phyloP scores from a whole-genome alignment of 176 grass and related monocot species.

The Aegilops bicornis region DNA sequence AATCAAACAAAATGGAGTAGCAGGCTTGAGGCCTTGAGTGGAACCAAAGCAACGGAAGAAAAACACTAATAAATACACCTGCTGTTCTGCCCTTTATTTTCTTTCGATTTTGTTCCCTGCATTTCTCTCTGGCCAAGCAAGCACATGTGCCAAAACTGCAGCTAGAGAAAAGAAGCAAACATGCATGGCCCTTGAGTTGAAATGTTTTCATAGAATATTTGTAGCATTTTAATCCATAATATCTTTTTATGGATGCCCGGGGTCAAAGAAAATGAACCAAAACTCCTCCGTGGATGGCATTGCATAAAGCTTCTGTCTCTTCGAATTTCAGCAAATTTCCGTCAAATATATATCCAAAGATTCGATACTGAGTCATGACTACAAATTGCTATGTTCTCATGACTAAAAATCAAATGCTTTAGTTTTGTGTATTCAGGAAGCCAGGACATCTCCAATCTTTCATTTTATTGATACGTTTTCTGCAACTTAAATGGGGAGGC shows the following conservation, averaged over 20 bases:
- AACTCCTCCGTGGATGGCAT: too few relatives aligned
- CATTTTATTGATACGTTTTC: not conserved
- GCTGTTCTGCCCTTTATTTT: not conserved
- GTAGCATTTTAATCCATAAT: not conserved
- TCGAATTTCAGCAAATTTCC: not conserved
- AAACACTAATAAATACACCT: not conserved
- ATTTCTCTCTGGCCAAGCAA: conserved; percentile 68
- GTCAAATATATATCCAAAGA: not conserved
- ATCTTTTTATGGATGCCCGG: too few relatives aligned
- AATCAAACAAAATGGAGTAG: not conserved
- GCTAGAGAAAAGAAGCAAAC: conserved; percentile 29
- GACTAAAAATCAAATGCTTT: not conserved
- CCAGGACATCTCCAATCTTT: not conserved
- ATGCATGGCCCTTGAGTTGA: not conserved
- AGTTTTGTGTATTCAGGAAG: not conserved
- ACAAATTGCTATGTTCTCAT: too few relatives aligned
- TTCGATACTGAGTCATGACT: too few relatives aligned
- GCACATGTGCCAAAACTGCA: conserved; percentile 68
- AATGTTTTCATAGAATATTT: not conserved
- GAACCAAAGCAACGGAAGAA: conserved; percentile 37
- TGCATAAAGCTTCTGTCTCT: not conserved
- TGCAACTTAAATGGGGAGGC: not conserved
- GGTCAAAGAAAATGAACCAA: too few relatives aligned
- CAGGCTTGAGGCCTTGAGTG: not conserved
- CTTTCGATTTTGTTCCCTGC: not conserved